phyloP scores from a whole-genome alignment of 371 early-diverging fungal species.

The Mucor racemosus region DNA sequence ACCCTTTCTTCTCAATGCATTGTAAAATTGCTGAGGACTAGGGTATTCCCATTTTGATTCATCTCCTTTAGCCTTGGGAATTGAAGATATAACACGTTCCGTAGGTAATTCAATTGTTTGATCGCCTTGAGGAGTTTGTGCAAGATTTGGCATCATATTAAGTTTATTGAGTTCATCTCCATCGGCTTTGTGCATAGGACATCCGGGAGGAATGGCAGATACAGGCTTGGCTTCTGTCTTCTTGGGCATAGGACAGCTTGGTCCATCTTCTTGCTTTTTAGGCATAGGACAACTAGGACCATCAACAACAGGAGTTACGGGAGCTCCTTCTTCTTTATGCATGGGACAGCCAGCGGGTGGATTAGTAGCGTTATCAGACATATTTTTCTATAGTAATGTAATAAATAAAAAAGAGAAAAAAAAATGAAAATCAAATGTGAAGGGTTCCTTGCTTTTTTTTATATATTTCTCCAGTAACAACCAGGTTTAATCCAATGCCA shows the following conservation, averaged over 20 bases:
- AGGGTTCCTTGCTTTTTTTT: constrained; percentile 15
- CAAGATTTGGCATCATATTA: constrained; percentile 85
- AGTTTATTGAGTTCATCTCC: constrained; percentile 66
- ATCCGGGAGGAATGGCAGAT: constrained; percentile 18
- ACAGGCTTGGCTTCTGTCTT: constrained; percentile 23
- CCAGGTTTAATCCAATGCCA: neutral
- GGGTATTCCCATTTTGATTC: constrained; percentile 91
- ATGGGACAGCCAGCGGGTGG: neutral
- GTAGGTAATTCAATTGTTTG: constrained; percentile 75
- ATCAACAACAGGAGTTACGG: neutral
- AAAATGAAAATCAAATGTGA: neutral
- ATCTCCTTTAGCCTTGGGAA: constrained; percentile 55
- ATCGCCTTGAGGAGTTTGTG: constrained; percentile 68
- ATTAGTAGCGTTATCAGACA: neutral
- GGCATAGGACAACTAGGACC: constrained; percentile 19
- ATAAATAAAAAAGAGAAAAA: neutral
- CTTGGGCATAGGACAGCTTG: constrained; percentile 25
- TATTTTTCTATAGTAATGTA: neutral
- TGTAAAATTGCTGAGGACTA: constrained; percentile 95
- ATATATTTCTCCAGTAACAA: neutral
- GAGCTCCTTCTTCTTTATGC: neutral
- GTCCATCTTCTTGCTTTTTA: constrained; percentile 5
- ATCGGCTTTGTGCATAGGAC: constrained; percentile 57
- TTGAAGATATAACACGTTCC: constrained; percentile 70
- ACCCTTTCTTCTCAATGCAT: constrained; percentile 92